Evolutionary conservation across 345 rosid genomes (phyloP).

Genomic region (Schrenkiella parvula): DNA sequence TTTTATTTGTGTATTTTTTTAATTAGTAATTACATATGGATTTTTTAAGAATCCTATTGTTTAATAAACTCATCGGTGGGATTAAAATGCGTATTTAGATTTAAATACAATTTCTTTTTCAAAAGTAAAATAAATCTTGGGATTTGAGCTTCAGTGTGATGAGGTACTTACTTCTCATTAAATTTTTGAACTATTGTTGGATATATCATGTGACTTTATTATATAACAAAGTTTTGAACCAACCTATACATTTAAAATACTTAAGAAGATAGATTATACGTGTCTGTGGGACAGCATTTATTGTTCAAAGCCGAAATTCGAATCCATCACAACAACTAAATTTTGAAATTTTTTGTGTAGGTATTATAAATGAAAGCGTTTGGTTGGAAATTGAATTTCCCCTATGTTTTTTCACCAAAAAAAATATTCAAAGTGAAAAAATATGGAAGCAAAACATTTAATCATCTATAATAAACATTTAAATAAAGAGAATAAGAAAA

Average conservation of each 20-base stretch:
- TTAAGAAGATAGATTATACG: background rate
- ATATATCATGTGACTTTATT: conserved; percentile 10
- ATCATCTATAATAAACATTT: background rate
- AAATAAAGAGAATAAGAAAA: background rate
- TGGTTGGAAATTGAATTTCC: background rate
- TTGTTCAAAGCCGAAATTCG: background rate
- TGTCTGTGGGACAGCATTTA: conserved; percentile 22
- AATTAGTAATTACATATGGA: background rate
- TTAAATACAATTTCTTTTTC: background rate
- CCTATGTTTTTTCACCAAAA: background rate
- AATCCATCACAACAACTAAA: background rate
- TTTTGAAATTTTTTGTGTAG: background rate
- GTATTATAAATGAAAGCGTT: background rate
- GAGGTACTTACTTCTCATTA: background rate
- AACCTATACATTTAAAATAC: background rate
- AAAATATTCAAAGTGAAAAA: background rate
- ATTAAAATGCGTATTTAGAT: background rate
- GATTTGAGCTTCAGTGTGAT: conserved; percentile 19
- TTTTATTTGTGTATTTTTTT: background rate
- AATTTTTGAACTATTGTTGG: conserved; percentile 10
- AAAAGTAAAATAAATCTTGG: background rate
- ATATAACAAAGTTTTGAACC: background rate
- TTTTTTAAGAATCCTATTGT: background rate
- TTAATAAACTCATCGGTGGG: background rate
- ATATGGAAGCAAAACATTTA: background rate